Evolutionary conservation across 768 basidiomycete species (phyloP), one percentile per base, ranked within the genome.

Genomic region (Auricularia auricula-judae): DNA sequence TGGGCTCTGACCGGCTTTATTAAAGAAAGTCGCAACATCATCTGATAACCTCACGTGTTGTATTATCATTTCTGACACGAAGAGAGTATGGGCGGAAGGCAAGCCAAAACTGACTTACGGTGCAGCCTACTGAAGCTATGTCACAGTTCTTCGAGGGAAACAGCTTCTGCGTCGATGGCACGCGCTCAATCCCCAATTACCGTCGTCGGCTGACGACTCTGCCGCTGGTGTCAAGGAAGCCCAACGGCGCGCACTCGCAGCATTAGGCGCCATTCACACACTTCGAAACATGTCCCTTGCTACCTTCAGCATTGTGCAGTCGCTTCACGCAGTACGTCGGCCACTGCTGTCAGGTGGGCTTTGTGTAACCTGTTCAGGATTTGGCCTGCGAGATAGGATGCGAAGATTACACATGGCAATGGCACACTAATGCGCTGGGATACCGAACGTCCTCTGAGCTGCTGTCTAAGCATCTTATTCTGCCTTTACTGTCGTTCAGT

Each of bases 81-180:
- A 83, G 71, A 78, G 76, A 29, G 85, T 86, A 10, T 92, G 88
- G 88, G 79, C 77, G 14, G 90, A 92, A 84, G 86, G 89, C 88
- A 29, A 29, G 29, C 29, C 29, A 29, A 29, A 29, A 67, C 63
- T 64, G 51, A 51, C 5, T 36, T 66, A 21, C 44, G 14, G 39
- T 10, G 5, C 18, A 44, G 10, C 0, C 43, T 44, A 11, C 18
- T 51, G 5, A 51, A 51, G 18, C 5, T 3, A 51, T 51, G 18
- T 51, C 5, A 18, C 66, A 88, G 87, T 79, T 2, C 69, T 89
- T 44, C 78, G 78, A 53, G 77, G 78, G 70, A 82, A 82, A 36
- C 80, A 84, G 65, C 76, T 89, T 65, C 84, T 85, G 33, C 82
- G 88, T 64, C 80, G 89, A 60, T 92, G 89, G 89, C 80, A 85